These are phyloP conservation scores for Gentiana dahurica DNA, from an alignment of 257 asterid genomes.

Conservation along the genomic window DNA sequence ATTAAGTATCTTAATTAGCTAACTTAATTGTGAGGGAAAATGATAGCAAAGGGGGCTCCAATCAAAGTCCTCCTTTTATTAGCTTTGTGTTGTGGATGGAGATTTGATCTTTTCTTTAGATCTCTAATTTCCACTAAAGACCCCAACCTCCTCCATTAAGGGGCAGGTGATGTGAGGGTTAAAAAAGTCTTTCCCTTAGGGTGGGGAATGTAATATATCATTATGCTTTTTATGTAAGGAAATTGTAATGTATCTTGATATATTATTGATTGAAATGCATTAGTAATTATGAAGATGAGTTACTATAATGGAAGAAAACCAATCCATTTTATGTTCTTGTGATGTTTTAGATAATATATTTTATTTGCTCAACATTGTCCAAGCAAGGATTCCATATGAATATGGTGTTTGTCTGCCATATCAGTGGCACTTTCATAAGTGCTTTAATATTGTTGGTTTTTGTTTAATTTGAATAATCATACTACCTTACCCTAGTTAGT, in stretches of 20 bases:
- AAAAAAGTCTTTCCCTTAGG: conserved; percentile 28
- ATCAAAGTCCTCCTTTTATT: conserved; percentile 19
- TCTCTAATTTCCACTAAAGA: conserved; percentile 2
- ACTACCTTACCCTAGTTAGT: no score
- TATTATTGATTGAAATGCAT: conserved; percentile 41
- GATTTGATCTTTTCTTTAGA: conserved; percentile 22
- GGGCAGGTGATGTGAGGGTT: conserved; percentile 33
- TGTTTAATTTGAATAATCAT: no score
- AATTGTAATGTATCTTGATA: conserved; percentile 37
- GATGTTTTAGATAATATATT: neutral
- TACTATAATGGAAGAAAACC: conserved; percentile 34
- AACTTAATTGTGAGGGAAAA: conserved; percentile 32
- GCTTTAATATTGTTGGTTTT: no score
- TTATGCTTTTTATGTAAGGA: conserved; percentile 17
- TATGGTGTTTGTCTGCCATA: conserved; percentile 58
- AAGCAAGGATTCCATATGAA: conserved; percentile 38
- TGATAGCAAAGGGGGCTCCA: conserved; percentile 22
- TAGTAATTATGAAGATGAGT: conserved; percentile 44
- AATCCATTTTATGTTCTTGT: conserved; percentile 13
- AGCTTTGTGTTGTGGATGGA: conserved; percentile 32
- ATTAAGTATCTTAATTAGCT: conserved; percentile 17
- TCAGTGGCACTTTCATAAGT: conserved; percentile 12
- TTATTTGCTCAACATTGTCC: neutral
- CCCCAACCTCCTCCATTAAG: conserved; percentile 23
- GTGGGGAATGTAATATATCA: conserved; percentile 36